Base-by-base conservation (phyloP, 257 asterid genomes). In the Verbena officinalis region DNA sequence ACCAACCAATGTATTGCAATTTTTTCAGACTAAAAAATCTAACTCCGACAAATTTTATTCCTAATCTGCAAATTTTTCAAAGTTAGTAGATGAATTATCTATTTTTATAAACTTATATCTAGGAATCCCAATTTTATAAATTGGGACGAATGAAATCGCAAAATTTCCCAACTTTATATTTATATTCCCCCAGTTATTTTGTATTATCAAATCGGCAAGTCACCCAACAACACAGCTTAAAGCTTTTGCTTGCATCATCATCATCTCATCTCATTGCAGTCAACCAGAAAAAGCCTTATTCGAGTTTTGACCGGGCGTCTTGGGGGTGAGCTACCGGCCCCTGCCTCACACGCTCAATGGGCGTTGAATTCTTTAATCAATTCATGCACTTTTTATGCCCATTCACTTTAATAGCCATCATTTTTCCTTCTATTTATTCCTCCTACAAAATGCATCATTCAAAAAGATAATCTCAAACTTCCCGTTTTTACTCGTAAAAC, bases 321-420 rank as follows among this genome's bases (percentile, higher is more conserved):
- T 78, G 85, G 66, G 97, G 81, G 95, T 89, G 97, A 83, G 80
- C 84, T 78, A 89, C 94, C 95, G 70, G 87, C 88, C 81, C 70
- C 72, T 69, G 65, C 75, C 62, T 89, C 98, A 92, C 98, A 87
- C 98, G 81, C 90, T 72, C 86, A 73, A 83, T 64, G 78, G 57
- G 86, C 85, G 96, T 93, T 93, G 97, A 93, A 93, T 89, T 79
- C 67, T 83, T 79, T 84, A 87, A 79, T 87, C 57, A 68, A 69
- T 61, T 87, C 98, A 92, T 78, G 95, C 95, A 62, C 78, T 81
- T 85, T 81, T 69, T 78, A 73, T 87, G 95, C 21, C 19, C 16
- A 42, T 44, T 6, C 51, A 0, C 48, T 1, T 42, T 10, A 10
- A 10, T 10, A 42, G n/a, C 50, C 20, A 14, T 15, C n/a, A n/a